These are phyloP conservation scores for Sutorius australiensis DNA, from an alignment of 768 basidiomycete species.

Conservation along the genomic window DNA sequence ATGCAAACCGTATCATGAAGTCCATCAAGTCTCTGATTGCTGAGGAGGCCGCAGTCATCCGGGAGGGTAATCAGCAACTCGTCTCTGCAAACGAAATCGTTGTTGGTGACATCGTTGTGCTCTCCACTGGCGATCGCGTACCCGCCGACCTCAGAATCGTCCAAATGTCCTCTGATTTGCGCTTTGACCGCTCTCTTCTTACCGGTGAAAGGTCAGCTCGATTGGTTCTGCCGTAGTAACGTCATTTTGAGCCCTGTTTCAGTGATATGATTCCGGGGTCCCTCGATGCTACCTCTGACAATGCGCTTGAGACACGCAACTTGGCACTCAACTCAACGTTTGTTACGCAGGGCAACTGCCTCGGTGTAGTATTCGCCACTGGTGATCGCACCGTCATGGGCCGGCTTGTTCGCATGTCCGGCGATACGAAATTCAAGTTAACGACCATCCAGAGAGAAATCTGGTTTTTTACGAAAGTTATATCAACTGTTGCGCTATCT, in stretches of 20 bases:
- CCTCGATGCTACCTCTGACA: conserved; percentile 46
- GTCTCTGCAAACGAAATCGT: conserved; percentile 53
- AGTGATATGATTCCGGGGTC: conserved; percentile 45
- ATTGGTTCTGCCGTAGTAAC: not conserved
- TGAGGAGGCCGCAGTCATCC: conserved; percentile 52
- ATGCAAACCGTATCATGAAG: conserved; percentile 48
- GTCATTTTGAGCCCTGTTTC: not conserved
- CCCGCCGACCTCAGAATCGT: conserved; percentile 59
- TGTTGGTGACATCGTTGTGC: conserved; percentile 52
- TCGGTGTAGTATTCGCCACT: conserved; percentile 40
- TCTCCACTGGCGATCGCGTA: conserved; percentile 52
- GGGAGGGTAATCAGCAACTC: conserved; percentile 46
- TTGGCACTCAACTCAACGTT: conserved; percentile 47
- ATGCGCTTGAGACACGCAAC: conserved; percentile 45
- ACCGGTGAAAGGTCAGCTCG: conserved; percentile 43
- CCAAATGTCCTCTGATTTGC: conserved; percentile 47
- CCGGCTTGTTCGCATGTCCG: conserved; percentile 52
- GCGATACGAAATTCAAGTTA: conserved; percentile 41
- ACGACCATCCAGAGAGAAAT: conserved; percentile 48
- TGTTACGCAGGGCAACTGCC: conserved; percentile 40
- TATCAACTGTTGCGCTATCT: conserved; percentile 39
- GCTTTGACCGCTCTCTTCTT: conserved; percentile 51
- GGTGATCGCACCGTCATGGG: conserved; percentile 49
- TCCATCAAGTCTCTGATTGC: conserved; percentile 59
- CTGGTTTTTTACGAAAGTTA: conserved; percentile 51